Evolutionary conservation across 116 monocot species (phyloP).

Genomic region (Papilionanthe hybrid): DNA sequence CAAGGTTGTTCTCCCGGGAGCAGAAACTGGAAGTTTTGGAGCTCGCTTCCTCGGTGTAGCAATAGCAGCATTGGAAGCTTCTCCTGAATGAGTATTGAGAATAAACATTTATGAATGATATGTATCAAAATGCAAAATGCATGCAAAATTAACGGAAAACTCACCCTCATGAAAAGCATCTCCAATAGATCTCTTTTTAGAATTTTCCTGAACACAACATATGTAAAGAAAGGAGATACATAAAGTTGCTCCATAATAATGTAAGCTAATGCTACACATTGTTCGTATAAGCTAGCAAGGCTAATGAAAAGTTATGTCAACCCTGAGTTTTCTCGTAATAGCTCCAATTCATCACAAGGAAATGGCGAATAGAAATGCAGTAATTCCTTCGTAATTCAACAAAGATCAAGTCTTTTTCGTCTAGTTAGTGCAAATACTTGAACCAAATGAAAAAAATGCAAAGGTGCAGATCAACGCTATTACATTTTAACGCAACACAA

Average conservation of each 20-base stretch:
- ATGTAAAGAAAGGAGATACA: neutral
- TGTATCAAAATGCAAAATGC: neutral
- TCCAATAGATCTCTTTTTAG: conserved; percentile 12
- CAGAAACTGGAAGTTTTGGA: conserved; percentile 52
- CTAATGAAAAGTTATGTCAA: neutral
- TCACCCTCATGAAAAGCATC: conserved; percentile 12
- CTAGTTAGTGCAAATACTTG: neutral
- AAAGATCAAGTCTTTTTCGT: neutral
- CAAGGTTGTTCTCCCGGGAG: conserved; percentile 42
- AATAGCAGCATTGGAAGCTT: conserved; percentile 3
- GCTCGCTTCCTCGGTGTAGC: conserved; percentile 24
- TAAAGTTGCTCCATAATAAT: neutral
- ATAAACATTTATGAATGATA: neutral
- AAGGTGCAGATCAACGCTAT: neutral
- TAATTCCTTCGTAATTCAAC: neutral
- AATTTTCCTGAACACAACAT: conserved; percentile 7
- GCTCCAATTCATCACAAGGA: neutral
- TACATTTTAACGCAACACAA: neutral
- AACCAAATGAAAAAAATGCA: neutral
- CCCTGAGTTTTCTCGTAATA: neutral
- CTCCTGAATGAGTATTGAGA: conserved; percentile 3
- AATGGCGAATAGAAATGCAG: neutral
- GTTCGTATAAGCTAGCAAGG: neutral
- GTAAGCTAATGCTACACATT: neutral
- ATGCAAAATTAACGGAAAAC: conserved; percentile 7